Conservation (phyloP, 805 yeast species). For the Candida easanensis region DNA sequence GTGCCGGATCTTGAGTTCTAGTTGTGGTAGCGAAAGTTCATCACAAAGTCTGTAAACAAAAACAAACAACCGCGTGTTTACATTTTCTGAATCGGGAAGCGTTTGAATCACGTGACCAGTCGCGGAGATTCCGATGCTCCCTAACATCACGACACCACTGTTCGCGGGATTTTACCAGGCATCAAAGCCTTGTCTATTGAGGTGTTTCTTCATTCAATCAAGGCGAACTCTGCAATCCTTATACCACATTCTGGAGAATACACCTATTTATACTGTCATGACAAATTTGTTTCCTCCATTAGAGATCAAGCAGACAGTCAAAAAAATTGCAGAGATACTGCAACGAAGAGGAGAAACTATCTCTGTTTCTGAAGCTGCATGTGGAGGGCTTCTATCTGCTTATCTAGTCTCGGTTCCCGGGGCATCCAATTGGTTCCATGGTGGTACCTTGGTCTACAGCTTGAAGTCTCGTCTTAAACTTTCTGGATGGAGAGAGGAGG, state of each 20-base stretch:
- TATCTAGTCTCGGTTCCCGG: slow-evolving; percentile 82
- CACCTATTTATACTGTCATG: not conserved
- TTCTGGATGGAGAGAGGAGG: slow-evolving; percentile 75
- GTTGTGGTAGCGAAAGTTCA: slow-evolving; percentile 4
- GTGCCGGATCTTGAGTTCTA: not conserved
- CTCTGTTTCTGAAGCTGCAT: slow-evolving; percentile 84
- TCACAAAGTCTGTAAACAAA: slow-evolving; percentile 13
- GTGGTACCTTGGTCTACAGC: slow-evolving; percentile 80
- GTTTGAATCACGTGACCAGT: slow-evolving; percentile 1
- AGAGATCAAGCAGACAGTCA: slow-evolving; percentile 48
- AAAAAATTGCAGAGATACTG: slow-evolving; percentile 55
- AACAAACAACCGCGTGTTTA: slow-evolving; percentile 14
- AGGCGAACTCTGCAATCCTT: too few relatives aligned
- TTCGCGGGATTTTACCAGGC: not conserved
- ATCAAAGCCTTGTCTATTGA: not conserved
- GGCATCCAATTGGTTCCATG: slow-evolving; percentile 79
- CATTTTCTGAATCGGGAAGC: slow-evolving; percentile 9
- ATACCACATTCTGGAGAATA: too few relatives aligned
- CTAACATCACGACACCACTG: not conserved
- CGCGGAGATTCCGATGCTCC: too few relatives aligned
- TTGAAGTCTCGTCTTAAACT: slow-evolving; percentile 69
- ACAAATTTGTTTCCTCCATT: slow-evolving; percentile 53
- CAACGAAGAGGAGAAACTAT: slow-evolving; percentile 56
- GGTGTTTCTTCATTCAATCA: too few relatives aligned
- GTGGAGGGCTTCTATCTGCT: slow-evolving; percentile 84